Percentiles rank a stretch among this genome's conserved stretches.
These are phyloP conservation scores for Linnemannia schmuckeri DNA, from an alignment of 192 early-diverging fungal species.

Conservation along the genomic window DNA sequence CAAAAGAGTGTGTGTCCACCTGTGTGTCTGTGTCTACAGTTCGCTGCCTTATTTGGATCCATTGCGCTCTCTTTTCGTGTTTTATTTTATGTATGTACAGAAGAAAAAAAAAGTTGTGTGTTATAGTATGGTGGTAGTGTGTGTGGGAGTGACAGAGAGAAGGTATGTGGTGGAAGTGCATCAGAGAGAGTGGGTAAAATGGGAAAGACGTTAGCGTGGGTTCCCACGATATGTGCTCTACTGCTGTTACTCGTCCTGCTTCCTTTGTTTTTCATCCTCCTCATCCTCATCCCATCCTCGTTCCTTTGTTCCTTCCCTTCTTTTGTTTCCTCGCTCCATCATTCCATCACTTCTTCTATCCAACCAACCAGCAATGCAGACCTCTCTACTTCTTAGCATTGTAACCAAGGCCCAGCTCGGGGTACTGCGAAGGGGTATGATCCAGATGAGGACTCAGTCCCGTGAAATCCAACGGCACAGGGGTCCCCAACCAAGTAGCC, in stretches of 20 bases:
- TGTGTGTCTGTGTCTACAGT: neutral
- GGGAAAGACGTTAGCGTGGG: neutral
- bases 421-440: slow-evolving; percentile 70
- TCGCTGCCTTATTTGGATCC: slow-evolving; percentile 1
- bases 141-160: neutral
- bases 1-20: neutral
- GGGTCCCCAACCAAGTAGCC: slow-evolving; percentile 69
- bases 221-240: neutral
- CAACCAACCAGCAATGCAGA: no score
- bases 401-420: slow-evolving; percentile 74
- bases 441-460: slow-evolving; percentile 41
- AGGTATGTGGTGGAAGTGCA: neutral
- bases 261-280: no score
- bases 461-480: slow-evolving; percentile 64
- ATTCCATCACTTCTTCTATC: neutral
- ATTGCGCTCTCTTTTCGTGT: neutral
- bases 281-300: neutral
- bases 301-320: neutral
- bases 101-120: neutral
- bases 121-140: neutral
- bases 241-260: neutral
- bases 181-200: neutral
- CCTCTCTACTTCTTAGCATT: slow-evolving; percentile 26
- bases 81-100: neutral
- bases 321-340: neutral